These are phyloP conservation scores for Daldinia bambusicola DNA, from an alignment of 495 filamentous ascomycete species.

Conservation along the genomic window DNA sequence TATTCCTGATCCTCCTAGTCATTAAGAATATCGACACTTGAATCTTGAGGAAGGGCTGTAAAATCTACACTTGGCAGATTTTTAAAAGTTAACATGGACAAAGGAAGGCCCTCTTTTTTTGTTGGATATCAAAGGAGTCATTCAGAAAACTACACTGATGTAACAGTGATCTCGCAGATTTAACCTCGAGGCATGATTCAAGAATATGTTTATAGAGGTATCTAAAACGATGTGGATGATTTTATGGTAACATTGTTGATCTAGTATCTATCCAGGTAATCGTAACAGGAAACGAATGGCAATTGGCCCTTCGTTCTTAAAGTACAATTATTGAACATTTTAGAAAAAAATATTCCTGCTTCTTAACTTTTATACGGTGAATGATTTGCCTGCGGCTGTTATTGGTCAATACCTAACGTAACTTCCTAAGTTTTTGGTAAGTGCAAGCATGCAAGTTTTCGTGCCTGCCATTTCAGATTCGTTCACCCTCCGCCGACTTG, in stretches of 20 bases:
- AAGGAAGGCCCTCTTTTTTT: neutral
- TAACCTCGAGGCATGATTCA: neutral
- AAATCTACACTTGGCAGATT: neutral
- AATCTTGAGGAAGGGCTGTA: neutral
- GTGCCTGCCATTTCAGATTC: neutral
- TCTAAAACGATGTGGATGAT: neutral
- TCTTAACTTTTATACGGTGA: neutral
- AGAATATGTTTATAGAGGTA: neutral
- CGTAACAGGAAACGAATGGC: neutral
- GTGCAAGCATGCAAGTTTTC: neutral
- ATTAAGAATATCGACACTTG: neutral
- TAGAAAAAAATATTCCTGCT: neutral
- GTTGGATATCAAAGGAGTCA: neutral
- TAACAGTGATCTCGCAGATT: neutral
- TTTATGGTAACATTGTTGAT: neutral
- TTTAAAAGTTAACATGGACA: neutral
- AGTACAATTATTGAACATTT: neutral
- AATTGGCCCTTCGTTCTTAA: neutral
- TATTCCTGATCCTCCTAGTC: neutral
- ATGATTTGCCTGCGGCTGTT: neutral
- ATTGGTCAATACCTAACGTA: neutral
- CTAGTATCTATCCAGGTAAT: neutral
- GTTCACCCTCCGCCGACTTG: neutral
- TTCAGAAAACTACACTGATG: neutral
- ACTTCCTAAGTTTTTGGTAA: neutral